Conservation (phyloP, 2,329 filamentous ascomycete genomes). For the Colletotrichum plurivorum region DNA sequence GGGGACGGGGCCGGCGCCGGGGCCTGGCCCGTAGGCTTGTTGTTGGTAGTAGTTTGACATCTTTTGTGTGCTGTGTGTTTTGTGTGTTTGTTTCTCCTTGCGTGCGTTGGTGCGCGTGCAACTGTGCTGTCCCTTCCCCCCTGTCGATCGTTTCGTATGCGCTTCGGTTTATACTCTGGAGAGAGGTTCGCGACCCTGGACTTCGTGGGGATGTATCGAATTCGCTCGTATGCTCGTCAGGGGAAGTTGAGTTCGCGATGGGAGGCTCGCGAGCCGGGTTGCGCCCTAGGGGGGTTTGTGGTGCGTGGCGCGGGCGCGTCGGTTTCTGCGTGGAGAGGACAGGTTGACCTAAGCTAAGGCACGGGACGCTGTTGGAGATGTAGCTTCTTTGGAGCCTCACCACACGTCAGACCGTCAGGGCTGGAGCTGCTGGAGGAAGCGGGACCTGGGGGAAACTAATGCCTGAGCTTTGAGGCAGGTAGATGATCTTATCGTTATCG, state of each 20-base stretch:
- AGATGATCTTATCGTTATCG: neutral
- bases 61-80: neutral
- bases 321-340: conserved; percentile 32
- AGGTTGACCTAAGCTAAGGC: conserved; percentile 30
- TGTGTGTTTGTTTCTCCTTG: neutral
- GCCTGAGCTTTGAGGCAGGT: conserved; percentile 9
- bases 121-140: neutral
- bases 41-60: conserved; percentile 61
- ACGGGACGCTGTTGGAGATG: conserved; percentile 30
- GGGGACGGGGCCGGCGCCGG: conserved; percentile 45
- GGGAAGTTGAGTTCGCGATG: neutral
- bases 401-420: conserved; percentile 37
- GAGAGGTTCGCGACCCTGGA: neutral
- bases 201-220: neutral
- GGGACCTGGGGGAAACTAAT: neutral
- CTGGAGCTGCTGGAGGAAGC: conserved; percentile 22
- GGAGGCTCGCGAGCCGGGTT: conserved; percentile 9
- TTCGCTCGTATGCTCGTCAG: neutral
- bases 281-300: conserved; percentile 2
- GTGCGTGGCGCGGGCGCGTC: conserved; percentile 29
- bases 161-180: neutral
- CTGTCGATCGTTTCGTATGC: neutral
- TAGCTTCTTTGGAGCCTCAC: conserved; percentile 39
- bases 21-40: conserved; percentile 57
- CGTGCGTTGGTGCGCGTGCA: neutral